phyloP scores from a whole-genome alignment of 75 land plant genomes.

The Pinus tabuliformis region DNA sequence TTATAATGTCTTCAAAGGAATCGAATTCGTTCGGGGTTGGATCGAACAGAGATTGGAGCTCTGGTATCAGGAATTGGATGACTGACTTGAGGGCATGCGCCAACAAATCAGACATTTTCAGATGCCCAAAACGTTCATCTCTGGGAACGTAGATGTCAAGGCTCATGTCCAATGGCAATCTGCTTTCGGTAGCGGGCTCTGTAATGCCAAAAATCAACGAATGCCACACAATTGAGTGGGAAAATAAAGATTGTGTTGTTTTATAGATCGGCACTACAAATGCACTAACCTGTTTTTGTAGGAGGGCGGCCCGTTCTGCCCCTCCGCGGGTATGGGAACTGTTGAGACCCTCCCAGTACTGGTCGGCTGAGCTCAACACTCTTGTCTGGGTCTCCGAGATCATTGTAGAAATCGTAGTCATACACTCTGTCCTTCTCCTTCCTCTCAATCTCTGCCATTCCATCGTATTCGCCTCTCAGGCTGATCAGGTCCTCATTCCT shows the following conservation, averaged over 20 bases:
- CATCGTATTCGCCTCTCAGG: no score
- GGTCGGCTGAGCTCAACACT: slow-evolving; percentile 17
- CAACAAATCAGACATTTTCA: slow-evolving; percentile 64
- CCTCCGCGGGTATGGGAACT: slow-evolving; percentile 51
- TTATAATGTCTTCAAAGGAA: slow-evolving; percentile 45
- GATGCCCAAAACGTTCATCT: slow-evolving; percentile 75
- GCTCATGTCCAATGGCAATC: slow-evolving; percentile 21
- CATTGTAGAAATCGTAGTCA: no score
- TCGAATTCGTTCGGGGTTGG: slow-evolving; percentile 56
- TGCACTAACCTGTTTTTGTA: slow-evolving; percentile 23
- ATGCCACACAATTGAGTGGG: slow-evolving; percentile 7
- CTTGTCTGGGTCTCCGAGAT: slow-evolving; percentile 32
- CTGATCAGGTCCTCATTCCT: no score
- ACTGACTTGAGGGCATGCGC: slow-evolving; percentile 28
- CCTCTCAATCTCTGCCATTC: no score
- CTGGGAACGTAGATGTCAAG: slow-evolving; percentile 75
- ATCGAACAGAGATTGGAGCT: slow-evolving; percentile 29
- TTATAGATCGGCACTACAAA: no score
- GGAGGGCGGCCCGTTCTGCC: slow-evolving; percentile 48
- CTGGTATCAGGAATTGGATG: slow-evolving; percentile 36
- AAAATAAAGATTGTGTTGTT: no score
- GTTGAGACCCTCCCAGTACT: slow-evolving; percentile 33
- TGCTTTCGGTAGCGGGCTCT: no score
- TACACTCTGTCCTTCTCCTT: no score
- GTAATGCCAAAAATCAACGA: slow-evolving; percentile 10